Evolutionary conservation across 805 yeast genomes (phyloP).

Genomic region (Ogataea nitratoaversa): DNA sequence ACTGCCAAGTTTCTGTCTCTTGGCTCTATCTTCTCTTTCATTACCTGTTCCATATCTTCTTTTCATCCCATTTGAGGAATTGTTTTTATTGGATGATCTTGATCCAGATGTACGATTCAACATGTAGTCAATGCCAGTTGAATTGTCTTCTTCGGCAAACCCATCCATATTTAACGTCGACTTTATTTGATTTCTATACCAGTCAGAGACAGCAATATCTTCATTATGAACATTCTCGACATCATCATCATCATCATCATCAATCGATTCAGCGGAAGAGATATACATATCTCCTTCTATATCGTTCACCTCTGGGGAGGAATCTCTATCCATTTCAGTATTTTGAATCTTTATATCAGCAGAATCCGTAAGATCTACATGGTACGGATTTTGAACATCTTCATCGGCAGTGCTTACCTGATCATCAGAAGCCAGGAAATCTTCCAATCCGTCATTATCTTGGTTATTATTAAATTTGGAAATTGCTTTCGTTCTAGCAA

Average conservation of each 20-base stretch:
- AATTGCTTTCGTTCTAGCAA: slow-evolving; percentile 16
- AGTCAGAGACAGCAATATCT: slow-evolving; percentile 8
- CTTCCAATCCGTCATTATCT: slow-evolving; percentile 3
- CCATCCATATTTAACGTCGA: slow-evolving; percentile 10
- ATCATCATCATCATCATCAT: slow-evolving; percentile 9
- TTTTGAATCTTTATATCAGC: background rate
- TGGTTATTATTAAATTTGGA: background rate
- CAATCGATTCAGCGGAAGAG: slow-evolving; percentile 10
- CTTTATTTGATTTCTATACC: slow-evolving; percentile 1
- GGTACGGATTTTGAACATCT: background rate
- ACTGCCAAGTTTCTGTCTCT: background rate
- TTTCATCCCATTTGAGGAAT: background rate
- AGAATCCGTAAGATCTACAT: background rate
- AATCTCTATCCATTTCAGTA: background rate
- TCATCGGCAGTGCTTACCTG: slow-evolving; percentile 2
- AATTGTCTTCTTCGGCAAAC: slow-evolving; percentile 24
- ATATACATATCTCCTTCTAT: slow-evolving; percentile 7
- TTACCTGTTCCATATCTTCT: background rate
- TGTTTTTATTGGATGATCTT: background rate
- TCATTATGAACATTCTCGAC: no score
- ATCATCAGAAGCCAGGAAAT: slow-evolving; percentile 15
- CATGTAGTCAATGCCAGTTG: slow-evolving; percentile 28
- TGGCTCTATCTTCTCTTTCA: background rate
- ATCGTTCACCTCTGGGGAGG: slow-evolving; percentile 3
- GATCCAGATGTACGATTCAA: slow-evolving; percentile 5